Conservation (phyloP, 2,329 filamentous ascomycete genomes). For the Bisporella sp. region DNA sequence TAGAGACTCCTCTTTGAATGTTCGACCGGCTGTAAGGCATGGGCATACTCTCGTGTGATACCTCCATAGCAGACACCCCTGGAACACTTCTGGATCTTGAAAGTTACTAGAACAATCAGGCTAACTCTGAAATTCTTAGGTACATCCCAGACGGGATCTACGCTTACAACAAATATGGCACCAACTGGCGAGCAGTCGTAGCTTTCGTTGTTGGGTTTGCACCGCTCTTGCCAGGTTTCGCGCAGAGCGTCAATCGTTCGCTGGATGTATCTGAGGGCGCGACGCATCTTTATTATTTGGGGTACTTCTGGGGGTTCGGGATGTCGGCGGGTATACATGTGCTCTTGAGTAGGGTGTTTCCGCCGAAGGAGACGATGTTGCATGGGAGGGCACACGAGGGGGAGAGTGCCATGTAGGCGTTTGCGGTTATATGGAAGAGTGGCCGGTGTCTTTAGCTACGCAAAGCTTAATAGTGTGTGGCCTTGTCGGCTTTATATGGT, state of each 20-base stretch:
- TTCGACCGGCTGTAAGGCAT: too few species aligned
- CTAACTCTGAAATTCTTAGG: conserved; percentile 1
- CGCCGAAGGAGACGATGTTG: conserved; percentile 7
- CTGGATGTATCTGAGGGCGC: conserved; percentile 2
- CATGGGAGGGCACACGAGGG: background rate
- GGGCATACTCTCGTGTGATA: too few species aligned
- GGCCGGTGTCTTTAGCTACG: too few species aligned
- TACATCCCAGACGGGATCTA: conserved; percentile 17
- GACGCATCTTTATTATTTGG: conserved; percentile 7
- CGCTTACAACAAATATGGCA: conserved; percentile 21
- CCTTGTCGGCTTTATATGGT: too few species aligned
- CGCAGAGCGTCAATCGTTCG: conserved; percentile 5
- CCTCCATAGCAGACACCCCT: too few species aligned
- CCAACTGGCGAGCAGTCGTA: conserved; percentile 37
- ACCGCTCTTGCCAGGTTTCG: conserved; percentile 6
- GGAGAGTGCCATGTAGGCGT: too few species aligned
- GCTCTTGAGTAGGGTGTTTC: conserved; percentile 7
- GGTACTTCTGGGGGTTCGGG: conserved; percentile 8
- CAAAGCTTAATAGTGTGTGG: too few species aligned
- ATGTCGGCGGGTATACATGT: conserved; percentile 8
- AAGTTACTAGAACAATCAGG: too few species aligned
- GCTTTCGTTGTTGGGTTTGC: conserved; percentile 32
- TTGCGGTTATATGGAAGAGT: too few species aligned
- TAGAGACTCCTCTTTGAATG: too few species aligned
- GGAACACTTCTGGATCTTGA: too few species aligned